Conservation (phyloP, 2,329 filamentous ascomycete genomes). For the Arthrobotrys sinensis region DNA sequence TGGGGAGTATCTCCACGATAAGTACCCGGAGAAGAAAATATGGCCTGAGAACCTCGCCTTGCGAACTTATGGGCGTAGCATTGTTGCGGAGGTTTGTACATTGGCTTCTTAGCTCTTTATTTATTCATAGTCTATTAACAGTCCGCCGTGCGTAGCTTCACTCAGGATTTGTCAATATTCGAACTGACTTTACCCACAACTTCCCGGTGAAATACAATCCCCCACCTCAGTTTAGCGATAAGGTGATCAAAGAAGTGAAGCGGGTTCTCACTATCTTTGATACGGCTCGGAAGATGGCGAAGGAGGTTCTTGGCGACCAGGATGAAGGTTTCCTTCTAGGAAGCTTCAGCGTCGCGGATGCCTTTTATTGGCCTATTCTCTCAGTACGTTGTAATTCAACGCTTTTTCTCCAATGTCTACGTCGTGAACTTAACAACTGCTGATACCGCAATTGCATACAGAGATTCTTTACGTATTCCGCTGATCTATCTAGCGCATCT, state of each 20-base stretch:
- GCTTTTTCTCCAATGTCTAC: no score
- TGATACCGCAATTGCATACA: not conserved
- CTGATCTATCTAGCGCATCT: slow-evolving; percentile 31
- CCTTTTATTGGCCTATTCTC: slow-evolving; percentile 57
- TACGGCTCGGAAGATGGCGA: slow-evolving; percentile 40
- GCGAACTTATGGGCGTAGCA: slow-evolving; percentile 45
- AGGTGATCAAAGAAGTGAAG: slow-evolving; percentile 23
- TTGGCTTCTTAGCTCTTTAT: not conserved
- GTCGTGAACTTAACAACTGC: not conserved
- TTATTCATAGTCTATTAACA: not conserved
- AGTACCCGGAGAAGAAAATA: slow-evolving; percentile 40
- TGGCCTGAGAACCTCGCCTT: slow-evolving; percentile 37
- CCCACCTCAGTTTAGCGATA: slow-evolving; percentile 32
- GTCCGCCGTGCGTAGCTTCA: slow-evolving; percentile 33
- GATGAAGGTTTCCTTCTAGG: slow-evolving; percentile 51
- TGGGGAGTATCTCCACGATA: slow-evolving; percentile 45
- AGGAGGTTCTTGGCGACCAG: slow-evolving; percentile 4
- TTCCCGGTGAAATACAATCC: slow-evolving; percentile 54
- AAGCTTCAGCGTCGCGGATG: slow-evolving; percentile 51
- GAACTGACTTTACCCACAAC: slow-evolving; percentile 48
- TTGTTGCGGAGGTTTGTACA: slow-evolving; percentile 50
- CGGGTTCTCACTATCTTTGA: slow-evolving; percentile 45
- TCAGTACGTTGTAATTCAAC: slow-evolving; percentile 25
- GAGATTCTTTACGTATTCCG: slow-evolving; percentile 54
- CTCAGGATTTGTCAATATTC: slow-evolving; percentile 48